Conservation (phyloP, 768 basidiomycete genomes). For the Mycena venus region DNA sequence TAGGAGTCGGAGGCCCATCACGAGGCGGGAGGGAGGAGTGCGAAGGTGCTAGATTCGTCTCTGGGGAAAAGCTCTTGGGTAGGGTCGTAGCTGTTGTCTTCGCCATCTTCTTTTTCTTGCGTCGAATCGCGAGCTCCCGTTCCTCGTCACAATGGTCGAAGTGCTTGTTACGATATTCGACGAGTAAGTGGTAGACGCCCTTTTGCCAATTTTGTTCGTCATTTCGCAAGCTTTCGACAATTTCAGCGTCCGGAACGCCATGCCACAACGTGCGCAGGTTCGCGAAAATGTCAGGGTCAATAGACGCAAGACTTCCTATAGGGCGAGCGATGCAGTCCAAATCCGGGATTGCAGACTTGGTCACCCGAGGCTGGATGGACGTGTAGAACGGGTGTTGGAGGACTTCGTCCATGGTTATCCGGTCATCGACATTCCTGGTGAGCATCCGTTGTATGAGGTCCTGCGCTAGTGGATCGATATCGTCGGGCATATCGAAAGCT, state of each 20-base stretch:
- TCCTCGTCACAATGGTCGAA: conserved; percentile 83
- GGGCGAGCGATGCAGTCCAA: conserved; percentile 80
- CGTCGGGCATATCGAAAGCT: conserved; percentile 78
- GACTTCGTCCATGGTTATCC: conserved; percentile 89
- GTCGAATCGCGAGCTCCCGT: conserved; percentile 60
- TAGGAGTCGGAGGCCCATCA: conserved; percentile 72
- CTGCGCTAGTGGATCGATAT: conserved; percentile 77
- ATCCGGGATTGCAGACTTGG: conserved; percentile 62
- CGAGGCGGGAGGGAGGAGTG: conserved; percentile 63
- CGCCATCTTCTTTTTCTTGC: conserved; percentile 50
- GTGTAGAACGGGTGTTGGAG: conserved; percentile 84
- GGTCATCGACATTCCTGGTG: conserved; percentile 74
- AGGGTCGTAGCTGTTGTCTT: conserved; percentile 44
- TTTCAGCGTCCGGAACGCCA: conserved; percentile 78
- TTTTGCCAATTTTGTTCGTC: conserved; percentile 92
- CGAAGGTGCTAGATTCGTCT: conserved; percentile 42
- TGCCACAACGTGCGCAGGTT: conserved; percentile 96
- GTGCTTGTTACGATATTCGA: conserved; percentile 83
- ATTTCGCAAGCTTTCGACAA: conserved; percentile 76
- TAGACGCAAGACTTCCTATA: conserved; percentile 69
- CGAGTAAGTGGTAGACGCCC: conserved; percentile 92
- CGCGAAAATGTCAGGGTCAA: conserved; percentile 91
- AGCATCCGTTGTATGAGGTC: conserved; percentile 89
- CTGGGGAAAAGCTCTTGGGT: conserved; percentile 40
- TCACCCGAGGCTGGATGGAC: conserved; percentile 62